Percentiles rank a stretch among this genome's conserved stretches.
Conservation (phyloP, 352 stramenopile species). For the Pythium coloratum region DNA sequence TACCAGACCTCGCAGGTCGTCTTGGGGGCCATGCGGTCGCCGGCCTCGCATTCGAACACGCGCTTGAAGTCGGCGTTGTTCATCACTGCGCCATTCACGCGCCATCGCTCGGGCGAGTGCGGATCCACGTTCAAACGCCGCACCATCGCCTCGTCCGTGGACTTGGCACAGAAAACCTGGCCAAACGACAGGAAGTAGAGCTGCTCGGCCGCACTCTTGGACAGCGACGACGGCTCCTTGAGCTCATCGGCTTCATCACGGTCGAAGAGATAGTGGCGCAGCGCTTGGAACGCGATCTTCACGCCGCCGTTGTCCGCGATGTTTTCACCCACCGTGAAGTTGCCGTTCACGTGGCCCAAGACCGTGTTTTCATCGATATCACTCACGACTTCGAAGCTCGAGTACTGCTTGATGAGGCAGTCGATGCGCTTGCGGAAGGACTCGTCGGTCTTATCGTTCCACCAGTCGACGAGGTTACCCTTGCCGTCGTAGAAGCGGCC, state of each 20-base stretch:
- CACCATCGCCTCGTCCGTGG: slow-evolving; percentile 54
- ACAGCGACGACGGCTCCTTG: slow-evolving; percentile 12
- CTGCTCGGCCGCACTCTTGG: slow-evolving; percentile 36
- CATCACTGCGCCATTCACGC: slow-evolving; percentile 76
- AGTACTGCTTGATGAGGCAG: slow-evolving; percentile 74
- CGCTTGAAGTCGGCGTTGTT: slow-evolving; percentile 72
- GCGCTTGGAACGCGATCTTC: slow-evolving; percentile 67
- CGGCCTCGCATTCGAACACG: slow-evolving; percentile 55
- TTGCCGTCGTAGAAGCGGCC: slow-evolving; percentile 87
- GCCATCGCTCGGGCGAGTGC: slow-evolving; percentile 69
- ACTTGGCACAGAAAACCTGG: slow-evolving; percentile 69
- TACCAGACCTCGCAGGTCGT: slow-evolving; percentile 80
- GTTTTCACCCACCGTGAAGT: slow-evolving; percentile 80
- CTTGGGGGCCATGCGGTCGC: slow-evolving; percentile 66
- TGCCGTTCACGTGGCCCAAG: slow-evolving; percentile 72
- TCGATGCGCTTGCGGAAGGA: slow-evolving; percentile 66
- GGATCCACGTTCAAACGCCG: slow-evolving; percentile 55
- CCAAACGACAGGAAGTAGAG: slow-evolving; percentile 84
- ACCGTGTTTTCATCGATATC: slow-evolving; percentile 37
- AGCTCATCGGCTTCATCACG: slow-evolving; percentile 30
- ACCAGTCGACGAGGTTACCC: slow-evolving; percentile 94
- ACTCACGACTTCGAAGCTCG: slow-evolving; percentile 44
- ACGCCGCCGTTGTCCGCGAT: slow-evolving; percentile 85
- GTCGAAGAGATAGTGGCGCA: slow-evolving; percentile 40
- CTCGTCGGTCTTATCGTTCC: slow-evolving; percentile 79